phyloP scores from a whole-genome alignment of 345 rosid species.

The Kandelia obovata region DNA sequence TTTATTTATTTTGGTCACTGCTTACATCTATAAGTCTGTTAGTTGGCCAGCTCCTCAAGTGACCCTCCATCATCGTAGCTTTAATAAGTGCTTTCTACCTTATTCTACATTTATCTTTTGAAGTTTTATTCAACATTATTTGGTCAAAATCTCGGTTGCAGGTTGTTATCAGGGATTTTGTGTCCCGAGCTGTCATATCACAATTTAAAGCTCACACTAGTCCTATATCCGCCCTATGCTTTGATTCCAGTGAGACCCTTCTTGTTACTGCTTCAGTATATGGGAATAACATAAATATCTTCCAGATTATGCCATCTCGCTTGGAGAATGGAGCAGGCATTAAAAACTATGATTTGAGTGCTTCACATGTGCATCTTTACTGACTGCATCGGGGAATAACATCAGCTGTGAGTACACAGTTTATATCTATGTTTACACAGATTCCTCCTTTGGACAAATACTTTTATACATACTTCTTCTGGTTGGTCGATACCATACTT shows the following conservation, averaged over 20 bases:
- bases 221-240: constrained; percentile 86
- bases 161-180: constrained; percentile 85
- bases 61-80: too few relatives aligned
- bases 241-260: constrained; percentile 89
- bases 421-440: background rate
- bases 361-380: constrained; percentile 91
- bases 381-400: constrained; percentile 94
- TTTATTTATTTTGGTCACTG: too few relatives aligned
- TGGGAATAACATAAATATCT: constrained; percentile 85
- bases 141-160: constrained; percentile 37
- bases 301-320: constrained; percentile 75
- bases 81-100: background rate
- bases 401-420: constrained; percentile 61
- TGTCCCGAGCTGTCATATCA: constrained; percentile 68
- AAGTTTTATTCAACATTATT: constrained; percentile 1
- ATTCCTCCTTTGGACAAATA: background rate
- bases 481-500: background rate
- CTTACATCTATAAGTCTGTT: too few relatives aligned
- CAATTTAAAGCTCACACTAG: constrained; percentile 92
- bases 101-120: background rate
- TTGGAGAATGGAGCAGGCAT: constrained; percentile 47
- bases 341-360: constrained; percentile 69
- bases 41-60: too few relatives aligned
- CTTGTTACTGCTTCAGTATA: constrained; percentile 87
- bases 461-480: background rate